These are phyloP conservation scores for Podospora australis DNA, from an alignment of 495 filamentous ascomycete species.

Conservation along the genomic window DNA sequence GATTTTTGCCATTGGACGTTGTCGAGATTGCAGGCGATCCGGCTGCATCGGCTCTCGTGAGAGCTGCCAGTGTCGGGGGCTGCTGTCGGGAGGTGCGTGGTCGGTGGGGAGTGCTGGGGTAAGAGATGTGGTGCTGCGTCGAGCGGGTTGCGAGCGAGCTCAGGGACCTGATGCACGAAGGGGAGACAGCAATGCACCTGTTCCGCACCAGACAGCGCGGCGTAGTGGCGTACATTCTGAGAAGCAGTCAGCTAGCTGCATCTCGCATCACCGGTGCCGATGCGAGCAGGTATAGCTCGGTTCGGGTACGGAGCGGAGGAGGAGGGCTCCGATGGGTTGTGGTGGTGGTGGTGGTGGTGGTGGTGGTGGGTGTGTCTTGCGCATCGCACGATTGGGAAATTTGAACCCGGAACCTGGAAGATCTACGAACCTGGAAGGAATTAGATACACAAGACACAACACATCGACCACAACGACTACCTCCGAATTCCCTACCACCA, in stretches of 20 bases:
- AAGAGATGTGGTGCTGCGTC: too few species aligned
- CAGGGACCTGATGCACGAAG: background rate
- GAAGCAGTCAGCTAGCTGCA: constrained; percentile 1
- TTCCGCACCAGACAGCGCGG: constrained; percentile 13
- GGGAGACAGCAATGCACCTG: background rate
- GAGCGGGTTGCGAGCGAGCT: background rate
- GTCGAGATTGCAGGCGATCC: background rate
- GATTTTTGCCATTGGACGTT: background rate
- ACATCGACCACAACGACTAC: too few species aligned
- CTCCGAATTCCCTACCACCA: too few species aligned
- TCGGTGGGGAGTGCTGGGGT: too few species aligned
- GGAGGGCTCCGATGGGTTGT: background rate
- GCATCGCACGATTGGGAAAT: too few species aligned
- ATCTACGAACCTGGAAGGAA: too few species aligned
- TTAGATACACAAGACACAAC: too few species aligned
- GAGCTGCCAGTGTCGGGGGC: too few species aligned
- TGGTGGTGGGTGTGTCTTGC: too few species aligned
- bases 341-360: constrained; percentile 1
- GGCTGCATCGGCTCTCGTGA: too few species aligned
- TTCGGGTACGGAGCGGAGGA: background rate
- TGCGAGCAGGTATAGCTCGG: constrained; percentile 12
- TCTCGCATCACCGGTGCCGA: constrained; percentile 5
- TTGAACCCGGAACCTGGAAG: too few species aligned
- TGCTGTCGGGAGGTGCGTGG: too few species aligned
- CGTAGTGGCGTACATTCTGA: constrained; percentile 20